These are phyloP conservation scores for Penicillium sp. DNA, from an alignment of 2,329 filamentous ascomycete genomes.

Conservation along the genomic window DNA sequence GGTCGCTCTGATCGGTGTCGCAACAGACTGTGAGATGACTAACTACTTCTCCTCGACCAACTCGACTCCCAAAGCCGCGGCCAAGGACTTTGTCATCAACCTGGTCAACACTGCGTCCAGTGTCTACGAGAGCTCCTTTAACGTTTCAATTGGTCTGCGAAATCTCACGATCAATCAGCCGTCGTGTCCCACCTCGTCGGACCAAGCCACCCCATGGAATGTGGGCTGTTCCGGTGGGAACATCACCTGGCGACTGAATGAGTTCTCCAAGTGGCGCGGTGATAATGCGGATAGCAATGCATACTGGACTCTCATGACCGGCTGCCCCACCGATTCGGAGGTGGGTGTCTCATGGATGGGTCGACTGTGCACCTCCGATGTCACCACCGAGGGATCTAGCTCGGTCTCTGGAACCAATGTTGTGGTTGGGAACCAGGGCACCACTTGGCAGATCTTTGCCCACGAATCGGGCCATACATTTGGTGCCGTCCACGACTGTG, in stretches of 20 bases:
- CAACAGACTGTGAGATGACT: slow-evolving; percentile 89
- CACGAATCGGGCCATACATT: slow-evolving; percentile 95
- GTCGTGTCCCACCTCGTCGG: slow-evolving; percentile 68
- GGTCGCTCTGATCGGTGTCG: slow-evolving; percentile 86
- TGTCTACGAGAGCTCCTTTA: slow-evolving; percentile 87
- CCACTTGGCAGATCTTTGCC: slow-evolving; percentile 93
- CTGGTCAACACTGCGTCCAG: slow-evolving; percentile 83
- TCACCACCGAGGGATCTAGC: slow-evolving; percentile 55
- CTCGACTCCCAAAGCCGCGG: slow-evolving; percentile 53
- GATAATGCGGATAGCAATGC: slow-evolving; percentile 74
- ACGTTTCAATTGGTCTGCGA: slow-evolving; percentile 85
- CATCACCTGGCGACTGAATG: slow-evolving; percentile 75
- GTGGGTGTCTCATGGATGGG: slow-evolving; percentile 93
- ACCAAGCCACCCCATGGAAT: slow-evolving; percentile 76
- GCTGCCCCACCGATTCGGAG: slow-evolving; percentile 75
- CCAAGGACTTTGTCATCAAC: slow-evolving; percentile 71
- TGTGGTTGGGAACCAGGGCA: slow-evolving; percentile 74
- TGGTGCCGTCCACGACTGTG: slow-evolving; percentile 93
- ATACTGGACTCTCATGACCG: slow-evolving; percentile 87
- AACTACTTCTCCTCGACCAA: slow-evolving; percentile 57
- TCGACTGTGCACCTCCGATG: slow-evolving; percentile 68
- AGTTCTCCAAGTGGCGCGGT: slow-evolving; percentile 87
- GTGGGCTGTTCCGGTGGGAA: slow-evolving; percentile 58
- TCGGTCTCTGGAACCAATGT: slow-evolving; percentile 85
- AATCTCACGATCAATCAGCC: slow-evolving; percentile 76